Evolutionary conservation across 805 yeast genomes (phyloP), one percentile per base, ranked within the genome.

Genomic region (Wickerhamiella sorbophila): DNA sequence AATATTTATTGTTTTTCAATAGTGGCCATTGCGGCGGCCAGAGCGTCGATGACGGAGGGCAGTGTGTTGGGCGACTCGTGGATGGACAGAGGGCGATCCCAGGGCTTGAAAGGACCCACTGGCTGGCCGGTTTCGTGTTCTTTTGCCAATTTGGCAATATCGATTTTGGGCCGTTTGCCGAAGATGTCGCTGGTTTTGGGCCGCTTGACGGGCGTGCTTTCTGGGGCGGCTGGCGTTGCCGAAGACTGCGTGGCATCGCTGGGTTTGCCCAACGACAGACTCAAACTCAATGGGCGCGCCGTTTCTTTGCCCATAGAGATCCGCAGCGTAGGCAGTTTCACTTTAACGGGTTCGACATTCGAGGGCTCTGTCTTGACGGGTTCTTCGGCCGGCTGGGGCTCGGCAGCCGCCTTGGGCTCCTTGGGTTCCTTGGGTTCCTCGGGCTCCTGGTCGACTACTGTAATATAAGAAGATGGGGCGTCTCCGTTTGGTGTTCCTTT

Each of bases 81-180:
- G 12, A 12, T 12, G 6, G 29, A 24, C 6, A 24, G n/a, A 6
- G 31, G 19, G n/a, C 31, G 38, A 5, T 36, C 21, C 38, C 38
- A 36, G 8, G 31, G 19, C 21, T 36, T 36, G 38, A 36, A 24
- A 9, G 38, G 38, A 5, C 37, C 37, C 10, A 19, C 27, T 4
- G 18, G 22, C 29, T 34, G 24, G 37, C 37, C 37, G 8, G 18
- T 10, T n/a, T 19, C 21, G 33, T 43, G 46, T 17, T 34, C 32
- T 4, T 29, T 21, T 9, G 55, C 53, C 19, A 52, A 46, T 32
- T 32, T 44, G 9, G 31, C 51, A 18, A 52, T 39, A 36, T 52
- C 55, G 15, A 43, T 40, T 10, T 45, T 34, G 20, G 57, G 57
- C 16, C 57, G 49, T 36, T 48, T 49, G 31, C 52, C 52, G 4